phyloP scores from a whole-genome alignment of 805 yeast species.

The Starmerella apicola region DNA sequence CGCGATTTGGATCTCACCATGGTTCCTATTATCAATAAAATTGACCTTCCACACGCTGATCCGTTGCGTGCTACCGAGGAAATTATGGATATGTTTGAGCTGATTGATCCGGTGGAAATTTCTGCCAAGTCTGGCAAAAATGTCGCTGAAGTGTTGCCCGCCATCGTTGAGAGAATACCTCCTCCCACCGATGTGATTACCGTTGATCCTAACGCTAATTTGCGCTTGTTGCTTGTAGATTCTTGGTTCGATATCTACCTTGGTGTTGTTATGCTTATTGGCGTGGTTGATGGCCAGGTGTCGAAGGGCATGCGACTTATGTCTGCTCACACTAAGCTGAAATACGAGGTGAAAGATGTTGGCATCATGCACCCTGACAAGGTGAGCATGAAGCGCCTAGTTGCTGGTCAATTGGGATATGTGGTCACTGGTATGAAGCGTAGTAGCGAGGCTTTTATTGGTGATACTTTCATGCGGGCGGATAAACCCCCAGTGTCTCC shows the following conservation, averaged over 20 bases:
- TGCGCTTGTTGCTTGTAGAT: conserved; percentile 76
- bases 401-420: conserved; percentile 91
- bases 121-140: conserved; percentile 87
- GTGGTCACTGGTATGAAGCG: conserved; percentile 90
- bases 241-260: conserved; percentile 93
- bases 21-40: conserved; percentile 82
- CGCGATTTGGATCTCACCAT: conserved; percentile 69
- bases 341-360: conserved; percentile 80
- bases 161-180: conserved; percentile 70
- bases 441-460: conserved; percentile 74
- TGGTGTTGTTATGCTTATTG: conserved; percentile 78
- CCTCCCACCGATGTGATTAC: conserved; percentile 54
- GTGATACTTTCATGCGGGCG: conserved; percentile 63
- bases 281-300: conserved; percentile 72
- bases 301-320: conserved; percentile 61
- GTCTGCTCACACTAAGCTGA: conserved; percentile 62
- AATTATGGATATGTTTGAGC: conserved; percentile 70
- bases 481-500: conserved; percentile 53
- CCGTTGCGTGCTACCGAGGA: conserved; percentile 70
- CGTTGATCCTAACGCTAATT: conserved; percentile 29
- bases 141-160: conserved; percentile 68
- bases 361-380: conserved; percentile 94
- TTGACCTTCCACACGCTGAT: conserved; percentile 81
- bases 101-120: conserved; percentile 56
- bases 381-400: conserved; percentile 45